phyloP scores from a whole-genome alignment of 2,329 filamentous ascomycete species.

The Cladosporium austrohemisphaericum region DNA sequence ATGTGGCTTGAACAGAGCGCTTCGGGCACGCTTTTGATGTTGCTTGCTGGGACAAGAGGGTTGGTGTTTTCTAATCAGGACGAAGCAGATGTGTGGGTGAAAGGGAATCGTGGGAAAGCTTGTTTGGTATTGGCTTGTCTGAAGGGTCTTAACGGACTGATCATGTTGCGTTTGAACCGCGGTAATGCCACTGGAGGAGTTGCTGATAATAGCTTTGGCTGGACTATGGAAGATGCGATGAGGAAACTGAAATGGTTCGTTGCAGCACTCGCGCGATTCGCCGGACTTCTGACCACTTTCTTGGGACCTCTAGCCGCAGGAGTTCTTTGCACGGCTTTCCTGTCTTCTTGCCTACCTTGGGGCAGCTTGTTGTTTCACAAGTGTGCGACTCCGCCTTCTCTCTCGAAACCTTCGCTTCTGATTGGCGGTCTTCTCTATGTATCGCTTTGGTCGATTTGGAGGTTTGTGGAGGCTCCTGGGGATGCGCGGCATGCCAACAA shows the following conservation, averaged over 20 bases:
- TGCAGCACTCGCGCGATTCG: too few species aligned
- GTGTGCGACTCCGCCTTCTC: neutral
- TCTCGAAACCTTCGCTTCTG: neutral
- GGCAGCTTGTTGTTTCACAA: neutral
- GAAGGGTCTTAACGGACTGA: neutral
- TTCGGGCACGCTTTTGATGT: neutral
- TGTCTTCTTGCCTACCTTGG: neutral
- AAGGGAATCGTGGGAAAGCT: neutral
- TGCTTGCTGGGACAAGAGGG: neutral
- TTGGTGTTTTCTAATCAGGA: neutral
- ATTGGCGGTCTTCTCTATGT: neutral
- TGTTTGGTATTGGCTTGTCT: neutral
- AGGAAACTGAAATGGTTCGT: too few species aligned
- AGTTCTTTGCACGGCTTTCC: neutral
- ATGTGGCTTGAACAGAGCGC: neutral
- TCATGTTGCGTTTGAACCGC: neutral
- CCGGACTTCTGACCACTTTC: too few species aligned
- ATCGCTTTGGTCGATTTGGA: too few species aligned
- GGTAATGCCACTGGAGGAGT: too few species aligned
- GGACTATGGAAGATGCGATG: too few species aligned
- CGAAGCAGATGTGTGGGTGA: neutral
- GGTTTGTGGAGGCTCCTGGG: too few species aligned
- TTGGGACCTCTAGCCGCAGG: neutral
- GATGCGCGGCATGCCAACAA: too few species aligned
- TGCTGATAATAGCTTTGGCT: too few species aligned